These are phyloP conservation scores for Cutaneotrichosporon sp. DNA, from an alignment of 1,284 basidiomycete species.

Conservation along the genomic window DNA sequence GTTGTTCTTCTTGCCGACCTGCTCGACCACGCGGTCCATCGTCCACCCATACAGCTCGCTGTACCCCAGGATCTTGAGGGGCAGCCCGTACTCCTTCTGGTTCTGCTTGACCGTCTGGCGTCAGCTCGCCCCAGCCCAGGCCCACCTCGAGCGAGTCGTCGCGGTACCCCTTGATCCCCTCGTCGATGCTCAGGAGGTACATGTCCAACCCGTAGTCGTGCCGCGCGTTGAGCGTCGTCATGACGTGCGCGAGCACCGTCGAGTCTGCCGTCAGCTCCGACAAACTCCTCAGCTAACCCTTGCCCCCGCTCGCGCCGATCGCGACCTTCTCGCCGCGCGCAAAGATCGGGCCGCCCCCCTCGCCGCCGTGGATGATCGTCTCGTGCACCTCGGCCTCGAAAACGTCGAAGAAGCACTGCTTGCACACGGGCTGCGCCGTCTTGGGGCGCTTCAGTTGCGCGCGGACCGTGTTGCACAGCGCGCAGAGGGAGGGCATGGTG, in stretches of 20 bases:
- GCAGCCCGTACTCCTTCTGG: conserved; percentile 90
- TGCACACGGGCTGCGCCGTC: conserved; percentile 95
- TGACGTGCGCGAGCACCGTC: conserved; percentile 94
- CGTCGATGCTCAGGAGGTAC: conserved; percentile 94
- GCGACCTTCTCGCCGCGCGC: conserved; percentile 90
- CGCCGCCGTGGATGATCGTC: conserved; percentile 64
- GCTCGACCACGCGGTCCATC: conserved; percentile 93
- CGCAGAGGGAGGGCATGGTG: conserved; percentile 51
- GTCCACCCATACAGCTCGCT: conserved; percentile 99
- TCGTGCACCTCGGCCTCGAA: conserved; percentile 99
- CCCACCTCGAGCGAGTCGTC: conserved; percentile 98
- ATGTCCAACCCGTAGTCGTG: conserved; percentile 91
- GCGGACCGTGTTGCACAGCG: conserved; percentile 69
- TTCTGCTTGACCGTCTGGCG: conserved; percentile 99
- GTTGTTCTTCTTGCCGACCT: conserved; percentile 96
- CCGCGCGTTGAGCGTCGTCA: conserved; percentile 92
- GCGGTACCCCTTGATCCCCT: conserved; percentile 96
- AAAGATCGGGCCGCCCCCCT: conserved; percentile 72
- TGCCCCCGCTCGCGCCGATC: conserved; percentile 97
- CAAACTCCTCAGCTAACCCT: conserved; percentile 62
- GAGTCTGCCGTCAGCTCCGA: conserved; percentile 70
- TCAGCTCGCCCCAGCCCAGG: no score
- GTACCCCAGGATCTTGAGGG: conserved; percentile 94
- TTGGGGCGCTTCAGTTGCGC: conserved; percentile 95
- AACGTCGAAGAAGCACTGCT: conserved; percentile 91